Percentiles rank a stretch among this genome's conserved stretches.
Conservation (phyloP, 179 eudicot genomes). For the Beta macrorhiza region DNA sequence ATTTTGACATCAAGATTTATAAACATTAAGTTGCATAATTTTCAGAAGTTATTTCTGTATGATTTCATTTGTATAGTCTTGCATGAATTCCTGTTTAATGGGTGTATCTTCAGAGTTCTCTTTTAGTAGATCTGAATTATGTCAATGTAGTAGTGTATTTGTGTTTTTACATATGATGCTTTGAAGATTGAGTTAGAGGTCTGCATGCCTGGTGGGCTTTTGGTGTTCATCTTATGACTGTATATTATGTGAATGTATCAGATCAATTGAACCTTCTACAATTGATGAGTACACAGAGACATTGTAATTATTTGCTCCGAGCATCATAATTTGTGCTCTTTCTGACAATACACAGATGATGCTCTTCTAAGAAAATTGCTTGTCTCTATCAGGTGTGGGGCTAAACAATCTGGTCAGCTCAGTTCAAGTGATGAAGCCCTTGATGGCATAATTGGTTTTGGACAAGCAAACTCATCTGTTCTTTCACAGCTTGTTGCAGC, state of each 20-base stretch:
- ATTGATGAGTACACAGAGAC: not conserved
- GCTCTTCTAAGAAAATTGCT: conserved; percentile 9
- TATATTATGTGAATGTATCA: not conserved
- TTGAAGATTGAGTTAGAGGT: not conserved
- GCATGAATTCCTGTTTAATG: not conserved
- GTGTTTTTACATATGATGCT: not conserved
- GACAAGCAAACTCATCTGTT: conserved; percentile 77
- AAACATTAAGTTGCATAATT: not conserved
- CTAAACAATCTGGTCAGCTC: conserved; percentile 67
- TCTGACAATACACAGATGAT: conserved; percentile 4
- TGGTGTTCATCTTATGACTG: too few relatives aligned
- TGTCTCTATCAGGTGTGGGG: conserved; percentile 54
- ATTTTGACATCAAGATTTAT: not conserved
- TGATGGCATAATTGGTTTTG: conserved; percentile 89
- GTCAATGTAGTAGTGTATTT: not conserved
- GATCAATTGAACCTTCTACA: not conserved
- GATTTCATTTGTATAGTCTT: not conserved
- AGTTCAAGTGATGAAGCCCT: conserved; percentile 56
- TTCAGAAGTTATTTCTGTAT: not conserved
- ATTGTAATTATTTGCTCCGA: not conserved
- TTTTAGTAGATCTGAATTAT: not conserved
- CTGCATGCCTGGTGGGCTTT: not conserved
- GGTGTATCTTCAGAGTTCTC: not conserved
- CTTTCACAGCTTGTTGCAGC: conserved; percentile 75
- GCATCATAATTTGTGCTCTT: not conserved